Evolutionary conservation across 2,329 filamentous ascomycete species (phyloP).

Genomic region (Penicillium sp.): DNA sequence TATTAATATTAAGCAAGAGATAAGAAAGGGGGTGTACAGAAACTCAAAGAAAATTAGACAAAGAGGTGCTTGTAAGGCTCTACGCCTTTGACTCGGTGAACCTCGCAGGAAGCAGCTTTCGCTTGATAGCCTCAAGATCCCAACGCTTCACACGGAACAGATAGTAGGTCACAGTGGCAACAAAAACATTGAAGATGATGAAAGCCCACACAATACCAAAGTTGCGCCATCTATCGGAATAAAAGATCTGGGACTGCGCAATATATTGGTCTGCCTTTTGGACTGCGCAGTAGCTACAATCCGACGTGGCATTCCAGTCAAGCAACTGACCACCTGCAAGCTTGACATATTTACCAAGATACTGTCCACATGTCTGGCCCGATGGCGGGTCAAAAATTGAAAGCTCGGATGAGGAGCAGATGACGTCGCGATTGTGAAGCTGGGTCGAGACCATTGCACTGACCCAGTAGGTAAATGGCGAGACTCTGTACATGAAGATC

Average conservation of each 20-base stretch:
- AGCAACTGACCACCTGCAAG: slow-evolving; percentile 56
- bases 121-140: slow-evolving; percentile 19
- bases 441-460: slow-evolving; percentile 70
- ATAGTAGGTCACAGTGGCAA: slow-evolving; percentile 50
- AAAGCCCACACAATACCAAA: slow-evolving; percentile 65
- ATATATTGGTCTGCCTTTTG: slow-evolving; percentile 43
- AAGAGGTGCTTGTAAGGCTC: not conserved
- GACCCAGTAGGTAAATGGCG: slow-evolving; percentile 51
- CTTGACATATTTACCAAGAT: slow-evolving; percentile 56
- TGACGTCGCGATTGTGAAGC: slow-evolving; percentile 65
- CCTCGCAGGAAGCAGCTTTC: slow-evolving; percentile 6
- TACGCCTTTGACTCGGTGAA: slow-evolving; percentile 14
- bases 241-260: slow-evolving; percentile 50
- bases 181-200: slow-evolving; percentile 58
- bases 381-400: slow-evolving; percentile 63
- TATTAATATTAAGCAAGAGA: too few relatives aligned
- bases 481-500: slow-evolving; percentile 66
- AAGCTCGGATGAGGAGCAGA: slow-evolving; percentile 70
- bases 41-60: too few relatives aligned
- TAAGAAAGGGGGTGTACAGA: too few relatives aligned
- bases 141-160: slow-evolving; percentile 36
- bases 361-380: slow-evolving; percentile 61
- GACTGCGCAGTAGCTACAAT: slow-evolving; percentile 55
- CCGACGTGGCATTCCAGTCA: slow-evolving; percentile 49
- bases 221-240: slow-evolving; percentile 65